Base-by-base conservation (phyloP, 2,329 filamentous ascomycete genomes). In the Xylariaceae sp. region DNA sequence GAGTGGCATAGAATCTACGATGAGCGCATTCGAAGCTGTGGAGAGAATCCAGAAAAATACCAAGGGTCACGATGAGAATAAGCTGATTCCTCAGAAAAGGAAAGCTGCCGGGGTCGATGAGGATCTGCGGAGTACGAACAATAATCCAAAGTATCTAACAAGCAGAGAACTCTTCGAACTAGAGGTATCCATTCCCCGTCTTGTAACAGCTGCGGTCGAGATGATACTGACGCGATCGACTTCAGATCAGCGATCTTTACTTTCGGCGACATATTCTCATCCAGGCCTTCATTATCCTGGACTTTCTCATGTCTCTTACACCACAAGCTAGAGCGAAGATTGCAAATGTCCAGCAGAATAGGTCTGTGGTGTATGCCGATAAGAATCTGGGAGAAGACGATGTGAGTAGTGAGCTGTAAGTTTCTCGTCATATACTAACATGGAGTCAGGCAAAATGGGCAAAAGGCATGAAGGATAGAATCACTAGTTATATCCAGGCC, bases 111-210 rank as follows among this genome's bases (percentile, higher is more conserved):
- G 80, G 48, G 75, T 76, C 34, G 80, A 84, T 55, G 83, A 84
- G 6, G 79, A 83, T 53, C 82, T 84, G 57, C 86, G 88, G 61
- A 81, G 86, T 23, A 88, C 85, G 69, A 87, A 84, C 23, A 97
- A 96, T 76, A 99, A 99, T 69, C 93, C 95, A 1, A 99, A 97
- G 72, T 99, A 99, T 72, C 82, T 99, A 15, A 99, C 94, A n/a
- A 97, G 92, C 73, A 84, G 89, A 65, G 95, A 99, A 72, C 80
- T 99, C 1, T 99, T 99, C 73, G 91, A 95, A 68, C 83, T 99
- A 51, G 94, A 99, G 82, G 89, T 91, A 80, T 61, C 77, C 3
- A 6, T 6, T 4, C 15, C 39, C 4, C 11, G 17, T 56, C 54
- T 41, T 35, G 53, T 34, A 3, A 39, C 7, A 45, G 37, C 37